Evolutionary conservation across 75 land plant species (phyloP), one percentile per base, ranked within the genome.

Genomic region (Gnetum montanum): DNA sequence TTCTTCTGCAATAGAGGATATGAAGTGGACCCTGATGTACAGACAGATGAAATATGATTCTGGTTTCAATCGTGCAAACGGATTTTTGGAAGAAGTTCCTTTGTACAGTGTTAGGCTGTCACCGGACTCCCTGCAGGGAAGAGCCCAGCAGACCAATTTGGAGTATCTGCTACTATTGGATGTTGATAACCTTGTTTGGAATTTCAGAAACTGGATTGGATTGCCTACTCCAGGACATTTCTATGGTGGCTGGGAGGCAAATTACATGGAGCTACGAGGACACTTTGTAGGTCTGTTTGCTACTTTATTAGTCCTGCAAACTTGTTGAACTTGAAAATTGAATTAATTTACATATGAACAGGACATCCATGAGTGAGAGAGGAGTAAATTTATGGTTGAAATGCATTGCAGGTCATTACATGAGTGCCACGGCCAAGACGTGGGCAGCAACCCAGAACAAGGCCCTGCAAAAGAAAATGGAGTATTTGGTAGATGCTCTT

Each of bases 251-350:
- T 92, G 97, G 97, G 97, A 92, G 60, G 57, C 36, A 7, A 72
- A 85, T 2, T 24, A 19, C 35, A 24, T 31, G 1, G 86, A 92
- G 58, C 86, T 92, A 28, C 73, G 97, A 12, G 97, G 97, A 34
- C 97, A 92, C 70, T 92, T 92, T 62, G 89, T 88, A 6, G 94
- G 97, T 88, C 4, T 54, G 86, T n/a, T n/a, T n/a, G n/a, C n/a
- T n/a, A n/a, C n/a, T n/a, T n/a, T n/a, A n/a, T n/a, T n/a, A n/a
- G n/a, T n/a, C n/a, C n/a, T n/a, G n/a, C n/a, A n/a, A n/a, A n/a
- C n/a, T n/a, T n/a, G n/a, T n/a, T n/a, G n/a, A n/a, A n/a, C n/a
- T n/a, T n/a, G n/a, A n/a, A n/a, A n/a, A n/a, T n/a, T n/a, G n/a
- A n/a, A n/a, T n/a, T n/a, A n/a, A n/a, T n/a, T n/a, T n/a, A n/a